phyloP scores from a whole-genome alignment of 495 filamentous ascomycete genomes.

The Saxophila tyrrhenica region DNA sequence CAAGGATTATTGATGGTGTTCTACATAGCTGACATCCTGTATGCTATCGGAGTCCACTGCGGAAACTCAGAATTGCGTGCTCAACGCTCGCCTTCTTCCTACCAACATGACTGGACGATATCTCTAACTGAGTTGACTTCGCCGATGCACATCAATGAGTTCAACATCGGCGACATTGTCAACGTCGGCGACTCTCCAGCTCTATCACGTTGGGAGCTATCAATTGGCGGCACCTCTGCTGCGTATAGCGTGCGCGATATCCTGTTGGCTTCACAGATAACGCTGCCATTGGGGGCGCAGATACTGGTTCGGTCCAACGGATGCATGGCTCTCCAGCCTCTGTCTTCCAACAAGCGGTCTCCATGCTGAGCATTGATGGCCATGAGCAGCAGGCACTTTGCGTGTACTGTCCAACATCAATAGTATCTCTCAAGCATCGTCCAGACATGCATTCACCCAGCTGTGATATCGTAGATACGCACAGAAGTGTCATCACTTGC shows the following conservation, averaged over 20 bases:
- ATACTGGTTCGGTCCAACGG: no score
- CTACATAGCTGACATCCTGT: background rate
- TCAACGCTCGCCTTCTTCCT: background rate
- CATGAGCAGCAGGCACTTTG: no score
- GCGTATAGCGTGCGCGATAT: no score
- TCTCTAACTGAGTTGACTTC: background rate
- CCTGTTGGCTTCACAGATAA: no score
- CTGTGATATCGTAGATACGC: background rate
- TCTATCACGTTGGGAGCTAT: no score
- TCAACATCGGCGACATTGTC: background rate
- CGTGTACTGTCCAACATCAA: no score
- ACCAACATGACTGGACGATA: background rate
- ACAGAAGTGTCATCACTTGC: slow-evolving; percentile 4
- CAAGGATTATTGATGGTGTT: background rate
- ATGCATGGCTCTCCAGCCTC: no score
- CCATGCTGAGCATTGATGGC: no score
- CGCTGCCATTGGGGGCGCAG: no score
- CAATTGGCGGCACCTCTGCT: no score
- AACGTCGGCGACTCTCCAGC: background rate
- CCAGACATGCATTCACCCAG: background rate
- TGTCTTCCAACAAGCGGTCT: no score
- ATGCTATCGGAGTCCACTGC: background rate
- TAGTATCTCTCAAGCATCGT: no score
- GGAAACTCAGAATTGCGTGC: background rate
- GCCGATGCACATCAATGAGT: background rate